A percentile compares a stretch with the other conserved stretches of the same genome.
Evolutionary conservation across 2,329 filamentous ascomycete species (phyloP).

Genomic region (Trichoderma oligosporum): DNA sequence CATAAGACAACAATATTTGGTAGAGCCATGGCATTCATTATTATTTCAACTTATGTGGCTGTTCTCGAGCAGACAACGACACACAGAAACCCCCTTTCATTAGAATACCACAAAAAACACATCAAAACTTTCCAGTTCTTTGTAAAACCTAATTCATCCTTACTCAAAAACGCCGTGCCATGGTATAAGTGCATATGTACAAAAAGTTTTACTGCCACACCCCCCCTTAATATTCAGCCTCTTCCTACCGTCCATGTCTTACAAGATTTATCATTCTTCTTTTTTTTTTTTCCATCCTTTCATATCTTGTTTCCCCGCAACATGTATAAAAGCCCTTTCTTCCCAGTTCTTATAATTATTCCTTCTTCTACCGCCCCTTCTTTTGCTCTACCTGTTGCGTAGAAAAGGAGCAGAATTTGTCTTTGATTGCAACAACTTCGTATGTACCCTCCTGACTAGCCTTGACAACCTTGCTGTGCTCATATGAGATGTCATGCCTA

Average conservation of each 20-base stretch:
- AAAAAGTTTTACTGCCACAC: slow-evolving; percentile 24
- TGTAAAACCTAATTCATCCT: slow-evolving; percentile 18
- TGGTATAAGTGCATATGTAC: slow-evolving; percentile 39
- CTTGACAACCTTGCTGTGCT: slow-evolving; percentile 74
- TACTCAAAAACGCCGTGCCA: slow-evolving; percentile 34
- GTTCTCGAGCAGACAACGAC: neutral
- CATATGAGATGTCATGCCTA: slow-evolving; percentile 77
- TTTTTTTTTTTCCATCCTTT: neutral
- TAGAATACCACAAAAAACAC: slow-evolving; percentile 11
- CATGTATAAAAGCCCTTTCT: slow-evolving; percentile 12
- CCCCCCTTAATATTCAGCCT: slow-evolving; percentile 17
- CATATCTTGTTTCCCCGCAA: slow-evolving; percentile 13
- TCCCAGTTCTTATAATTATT: slow-evolving; percentile 1
- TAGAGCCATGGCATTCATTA: neutral
- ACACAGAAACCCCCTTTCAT: neutral
- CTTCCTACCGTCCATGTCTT: neutral
- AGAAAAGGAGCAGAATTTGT: slow-evolving; percentile 85
- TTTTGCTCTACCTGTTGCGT: slow-evolving; percentile 58
- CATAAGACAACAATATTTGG: neutral
- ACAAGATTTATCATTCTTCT: slow-evolving; percentile 2
- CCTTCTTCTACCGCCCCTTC: slow-evolving; percentile 28
- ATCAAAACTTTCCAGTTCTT: slow-evolving; percentile 9
- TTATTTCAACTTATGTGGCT: neutral
- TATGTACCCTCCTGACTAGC: slow-evolving; percentile 95
- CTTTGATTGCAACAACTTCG: slow-evolving; percentile 94